These are phyloP conservation scores for Thelephora terrestris DNA, from an alignment of 1,284 basidiomycete species.

Conservation along the genomic window DNA sequence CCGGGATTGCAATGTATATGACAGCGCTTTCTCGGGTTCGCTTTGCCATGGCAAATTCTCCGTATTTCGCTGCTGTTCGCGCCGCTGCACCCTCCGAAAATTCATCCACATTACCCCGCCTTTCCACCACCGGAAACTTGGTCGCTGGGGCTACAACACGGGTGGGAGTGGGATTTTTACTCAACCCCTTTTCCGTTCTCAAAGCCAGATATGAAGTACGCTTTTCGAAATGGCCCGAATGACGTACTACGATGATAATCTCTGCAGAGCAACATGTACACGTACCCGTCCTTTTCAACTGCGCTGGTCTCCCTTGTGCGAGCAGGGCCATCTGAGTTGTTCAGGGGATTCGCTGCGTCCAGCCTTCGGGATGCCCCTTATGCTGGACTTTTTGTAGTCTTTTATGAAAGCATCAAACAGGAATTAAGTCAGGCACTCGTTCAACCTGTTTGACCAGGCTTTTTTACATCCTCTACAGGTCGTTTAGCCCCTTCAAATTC, in stretches of 20 bases:
- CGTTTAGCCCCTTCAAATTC: constrained; percentile 28
- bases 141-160: constrained; percentile 83
- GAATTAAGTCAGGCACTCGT: constrained; percentile 41
- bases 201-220: constrained; percentile 92
- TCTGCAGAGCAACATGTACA: constrained; percentile 62
- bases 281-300: constrained; percentile 55
- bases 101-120: constrained; percentile 60
- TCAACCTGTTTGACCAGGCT: constrained; percentile 2
- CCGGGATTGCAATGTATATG: constrained; percentile 90
- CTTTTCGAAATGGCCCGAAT: constrained; percentile 5
- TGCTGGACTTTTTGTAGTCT: constrained; percentile 86
- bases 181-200: constrained; percentile 91
- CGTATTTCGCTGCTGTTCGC: constrained; percentile 43
- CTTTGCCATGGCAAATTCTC: constrained; percentile 53
- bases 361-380: constrained; percentile 93
- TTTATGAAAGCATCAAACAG: constrained; percentile 81
- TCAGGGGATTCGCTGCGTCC: constrained; percentile 85
- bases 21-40: constrained; percentile 77
- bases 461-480: constrained; percentile 16
- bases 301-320: constrained; percentile 57
- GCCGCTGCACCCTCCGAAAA: constrained; percentile 14
- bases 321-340: constrained; percentile 72
- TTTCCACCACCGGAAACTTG: constrained; percentile 78
- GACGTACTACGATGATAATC: constrained; percentile 5
- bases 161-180: constrained; percentile 75